A percentile compares a stretch with the other conserved stretches of the same genome.
Evolutionary conservation across 495 filamentous ascomycete genomes (phyloP).

Genomic region (Jackrogersella minutella): DNA sequence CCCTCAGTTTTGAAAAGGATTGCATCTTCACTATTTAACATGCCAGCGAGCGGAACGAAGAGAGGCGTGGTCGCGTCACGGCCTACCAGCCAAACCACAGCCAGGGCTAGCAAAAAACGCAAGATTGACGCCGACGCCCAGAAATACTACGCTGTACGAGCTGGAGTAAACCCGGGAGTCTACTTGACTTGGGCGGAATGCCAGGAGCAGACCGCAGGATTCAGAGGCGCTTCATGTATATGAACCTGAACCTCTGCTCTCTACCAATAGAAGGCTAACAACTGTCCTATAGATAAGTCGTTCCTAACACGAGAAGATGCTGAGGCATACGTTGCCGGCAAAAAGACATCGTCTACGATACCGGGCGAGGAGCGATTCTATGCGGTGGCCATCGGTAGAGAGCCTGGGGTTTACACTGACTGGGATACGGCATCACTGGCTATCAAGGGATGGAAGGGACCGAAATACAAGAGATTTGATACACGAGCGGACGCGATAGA

Average conservation of each 20-base stretch:
- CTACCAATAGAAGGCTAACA: slow-evolving; percentile 25
- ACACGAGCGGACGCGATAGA: slow-evolving; percentile 77
- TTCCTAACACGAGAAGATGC: slow-evolving; percentile 82
- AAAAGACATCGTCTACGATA: slow-evolving; percentile 49
- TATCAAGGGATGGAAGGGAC: slow-evolving; percentile 77
- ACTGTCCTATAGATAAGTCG: slow-evolving; percentile 71
- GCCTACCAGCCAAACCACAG: slow-evolving; percentile 11
- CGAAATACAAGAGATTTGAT: slow-evolving; percentile 82
- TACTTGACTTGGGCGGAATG: slow-evolving; percentile 86
- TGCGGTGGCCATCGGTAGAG: slow-evolving; percentile 79
- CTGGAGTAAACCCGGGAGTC: slow-evolving; percentile 81
- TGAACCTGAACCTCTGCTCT: slow-evolving; percentile 30
- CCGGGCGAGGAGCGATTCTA: slow-evolving; percentile 65
- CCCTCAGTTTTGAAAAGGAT: slow-evolving; percentile 2
- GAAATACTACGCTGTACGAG: slow-evolving; percentile 90
- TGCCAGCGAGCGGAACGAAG: slow-evolving; percentile 36
- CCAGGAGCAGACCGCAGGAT: slow-evolving; percentile 82
- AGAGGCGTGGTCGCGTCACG: slow-evolving; percentile 21
- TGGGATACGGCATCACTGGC: slow-evolving; percentile 82
- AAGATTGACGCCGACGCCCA: slow-evolving; percentile 53
- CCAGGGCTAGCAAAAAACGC: slow-evolving; percentile 49
- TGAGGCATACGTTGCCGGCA: slow-evolving; percentile 74
- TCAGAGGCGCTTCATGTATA: slow-evolving; percentile 82
- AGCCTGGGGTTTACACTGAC: slow-evolving; percentile 88
- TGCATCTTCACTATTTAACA: slow-evolving; percentile 23